Conservation (phyloP, 73 alveolate genomes). For the Paramecium tetraurelia region DNA sequence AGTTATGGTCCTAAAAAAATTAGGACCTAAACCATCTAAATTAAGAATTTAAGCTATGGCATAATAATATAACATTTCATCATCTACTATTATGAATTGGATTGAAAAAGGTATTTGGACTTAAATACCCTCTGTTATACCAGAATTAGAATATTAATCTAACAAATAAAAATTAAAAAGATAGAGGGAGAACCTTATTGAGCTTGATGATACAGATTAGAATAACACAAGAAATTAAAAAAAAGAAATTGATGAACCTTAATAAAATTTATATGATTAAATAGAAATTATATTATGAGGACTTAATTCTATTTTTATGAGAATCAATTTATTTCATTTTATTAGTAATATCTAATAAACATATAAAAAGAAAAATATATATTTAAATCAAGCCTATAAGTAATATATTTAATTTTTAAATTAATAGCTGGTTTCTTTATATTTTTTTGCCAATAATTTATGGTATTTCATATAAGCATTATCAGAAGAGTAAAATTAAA, state of each 20-base stretch:
- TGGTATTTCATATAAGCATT: too few relatives aligned
- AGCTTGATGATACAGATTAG: neutral
- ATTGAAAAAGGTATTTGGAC: constrained; percentile 11
- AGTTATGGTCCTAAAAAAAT: neutral
- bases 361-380: neutral
- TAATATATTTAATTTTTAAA: neutral
- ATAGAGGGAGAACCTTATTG: neutral
- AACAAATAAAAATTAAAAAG: neutral
- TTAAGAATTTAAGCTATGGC: constrained; percentile 6
- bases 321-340: neutral
- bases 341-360: too few relatives aligned
- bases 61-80: neutral
- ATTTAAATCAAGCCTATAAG: neutral
- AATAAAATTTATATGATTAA: neutral
- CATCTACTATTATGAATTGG: neutral
- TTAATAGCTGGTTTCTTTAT: neutral
- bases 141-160: neutral
- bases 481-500: too few relatives aligned
- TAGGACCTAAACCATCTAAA: neutral
- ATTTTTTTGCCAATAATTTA: too few relatives aligned
- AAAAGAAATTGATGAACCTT: neutral
- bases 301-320: neutral
- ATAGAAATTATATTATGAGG: neutral
- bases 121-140: neutral
- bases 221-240: neutral